These are phyloP conservation scores for Collariella sp. DNA, from an alignment of 495 filamentous ascomycete genomes.

Conservation along the genomic window DNA sequence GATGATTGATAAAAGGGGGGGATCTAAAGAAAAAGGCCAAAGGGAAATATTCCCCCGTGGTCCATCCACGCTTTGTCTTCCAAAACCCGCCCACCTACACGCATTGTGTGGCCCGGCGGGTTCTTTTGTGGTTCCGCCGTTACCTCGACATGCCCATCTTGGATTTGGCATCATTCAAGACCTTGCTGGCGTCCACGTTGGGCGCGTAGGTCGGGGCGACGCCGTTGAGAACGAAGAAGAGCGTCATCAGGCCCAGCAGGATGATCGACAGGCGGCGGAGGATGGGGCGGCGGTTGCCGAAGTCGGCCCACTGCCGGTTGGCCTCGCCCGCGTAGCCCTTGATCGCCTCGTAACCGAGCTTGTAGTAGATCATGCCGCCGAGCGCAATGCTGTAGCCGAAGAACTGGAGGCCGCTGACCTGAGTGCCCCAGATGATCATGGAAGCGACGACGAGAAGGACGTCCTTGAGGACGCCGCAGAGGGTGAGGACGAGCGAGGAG, in stretches of 20 bases:
- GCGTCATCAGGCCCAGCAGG: constrained; percentile 44
- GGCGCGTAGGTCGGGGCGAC: constrained; percentile 43
- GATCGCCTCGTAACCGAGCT: constrained; percentile 80
- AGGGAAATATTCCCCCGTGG: constrained; percentile 4
- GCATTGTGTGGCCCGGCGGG: no score
- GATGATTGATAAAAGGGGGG: constrained; percentile 3
- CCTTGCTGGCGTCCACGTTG: constrained; percentile 39
- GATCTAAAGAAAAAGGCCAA: constrained; percentile 8
- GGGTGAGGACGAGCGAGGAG: constrained; percentile 89
- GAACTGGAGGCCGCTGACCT: constrained; percentile 72
- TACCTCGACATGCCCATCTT: constrained; percentile 36
- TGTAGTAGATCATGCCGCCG: constrained; percentile 89
- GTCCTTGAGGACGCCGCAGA: constrained; percentile 97
- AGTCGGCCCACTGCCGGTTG: constrained; percentile 74
- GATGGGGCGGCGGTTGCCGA: constrained; percentile 63
- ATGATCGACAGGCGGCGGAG: constrained; percentile 69
- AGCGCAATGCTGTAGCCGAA: constrained; percentile 94
- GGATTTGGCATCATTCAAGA: constrained; percentile 38
- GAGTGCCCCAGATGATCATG: constrained; percentile 82
- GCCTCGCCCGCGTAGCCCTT: constrained; percentile 66
- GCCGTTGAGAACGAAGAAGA: constrained; percentile 59
- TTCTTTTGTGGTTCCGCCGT: constrained; percentile 11
- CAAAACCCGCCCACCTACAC: no score
- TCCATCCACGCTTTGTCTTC: no score
- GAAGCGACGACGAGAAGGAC: constrained; percentile 86